A percentile compares a stretch with the other conserved stretches of the same genome.
Evolutionary conservation across 208 protist species (phyloP).

Genomic region (Trypanosoma rangeli): DNA sequence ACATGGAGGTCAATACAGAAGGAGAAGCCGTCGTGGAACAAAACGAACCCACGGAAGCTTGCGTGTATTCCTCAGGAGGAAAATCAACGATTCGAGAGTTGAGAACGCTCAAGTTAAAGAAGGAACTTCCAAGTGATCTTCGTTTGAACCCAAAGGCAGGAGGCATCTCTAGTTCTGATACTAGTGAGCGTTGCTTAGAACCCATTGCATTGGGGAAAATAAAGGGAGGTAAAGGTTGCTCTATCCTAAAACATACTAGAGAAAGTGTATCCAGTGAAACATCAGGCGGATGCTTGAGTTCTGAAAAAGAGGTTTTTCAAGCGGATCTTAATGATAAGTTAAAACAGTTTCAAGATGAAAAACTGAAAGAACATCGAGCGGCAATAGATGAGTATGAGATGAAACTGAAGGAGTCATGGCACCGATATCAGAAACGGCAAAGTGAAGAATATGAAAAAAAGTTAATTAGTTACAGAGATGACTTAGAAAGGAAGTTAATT

Average conservation of each 20-base stretch:
- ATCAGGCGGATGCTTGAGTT: neutral
- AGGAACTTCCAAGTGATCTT: conserved; percentile 34
- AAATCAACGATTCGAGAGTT: conserved; percentile 26
- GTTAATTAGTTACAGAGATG: conserved; percentile 24
- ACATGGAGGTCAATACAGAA: neutral
- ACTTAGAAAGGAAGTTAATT: conserved; percentile 30
- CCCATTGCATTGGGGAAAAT: neutral
- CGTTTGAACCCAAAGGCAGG: conserved; percentile 12
- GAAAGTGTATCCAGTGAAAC: neutral
- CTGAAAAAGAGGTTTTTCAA: conserved; percentile 2
- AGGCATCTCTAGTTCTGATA: conserved; percentile 11
- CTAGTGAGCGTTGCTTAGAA: conserved; percentile 2
- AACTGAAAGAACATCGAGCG: conserved; percentile 16
- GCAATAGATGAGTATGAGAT: conserved; percentile 25
- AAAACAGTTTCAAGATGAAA: conserved; percentile 16
- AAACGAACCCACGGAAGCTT: conserved; percentile 6
- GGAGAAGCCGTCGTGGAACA: neutral
- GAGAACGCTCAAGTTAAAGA: conserved; percentile 39
- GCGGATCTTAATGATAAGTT: conserved; percentile 8
- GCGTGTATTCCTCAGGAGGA: conserved; percentile 2
- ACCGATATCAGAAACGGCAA: neutral
- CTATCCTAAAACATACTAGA: conserved; percentile 1
- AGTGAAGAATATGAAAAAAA: conserved; percentile 29
- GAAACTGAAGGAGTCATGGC: conserved; percentile 13
- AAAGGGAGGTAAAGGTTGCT: neutral